A percentile compares a stretch with the other conserved stretches of the same genome.
phyloP scores from a whole-genome alignment of 768 basidiomycete species.

The Collybia mongolica region DNA sequence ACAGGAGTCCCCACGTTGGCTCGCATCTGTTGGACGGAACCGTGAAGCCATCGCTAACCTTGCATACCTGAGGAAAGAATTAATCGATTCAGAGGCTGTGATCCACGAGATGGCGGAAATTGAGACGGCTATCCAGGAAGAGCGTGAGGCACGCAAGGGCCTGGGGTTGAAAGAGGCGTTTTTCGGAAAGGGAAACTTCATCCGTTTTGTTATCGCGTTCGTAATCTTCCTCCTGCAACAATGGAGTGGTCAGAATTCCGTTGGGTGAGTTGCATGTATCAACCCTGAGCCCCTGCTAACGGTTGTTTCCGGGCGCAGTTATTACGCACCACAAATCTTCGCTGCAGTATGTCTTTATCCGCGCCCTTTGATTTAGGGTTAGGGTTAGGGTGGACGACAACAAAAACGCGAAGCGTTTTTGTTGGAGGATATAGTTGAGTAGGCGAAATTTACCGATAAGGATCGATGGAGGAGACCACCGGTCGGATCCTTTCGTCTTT shows the following conservation, averaged over 20 bases:
- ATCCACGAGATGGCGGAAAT: constrained; percentile 78
- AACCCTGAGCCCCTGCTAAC: too few species aligned
- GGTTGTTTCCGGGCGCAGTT: too few species aligned
- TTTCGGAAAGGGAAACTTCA: constrained; percentile 77
- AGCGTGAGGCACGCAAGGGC: constrained; percentile 60
- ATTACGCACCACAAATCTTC: too few species aligned
- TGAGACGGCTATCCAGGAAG: constrained; percentile 75
- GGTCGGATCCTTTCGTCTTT: too few species aligned
- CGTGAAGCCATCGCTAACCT: constrained; percentile 58
- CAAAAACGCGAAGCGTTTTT: too few species aligned
- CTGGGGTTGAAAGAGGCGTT: constrained; percentile 73
- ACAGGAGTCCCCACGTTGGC: constrained; percentile 77
- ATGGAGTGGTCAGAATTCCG: constrained; percentile 83
- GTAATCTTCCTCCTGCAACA: constrained; percentile 83
- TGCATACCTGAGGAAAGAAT: constrained; percentile 58
- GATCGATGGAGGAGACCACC: too few species aligned
- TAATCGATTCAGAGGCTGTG: constrained; percentile 40
- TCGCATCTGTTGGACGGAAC: constrained; percentile 59
- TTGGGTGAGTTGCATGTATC: constrained; percentile 36
- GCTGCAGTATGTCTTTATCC: too few species aligned
- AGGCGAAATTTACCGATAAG: too few species aligned
- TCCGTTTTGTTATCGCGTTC: constrained; percentile 85
- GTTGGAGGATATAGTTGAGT: too few species aligned
- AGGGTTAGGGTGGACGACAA: too few species aligned
- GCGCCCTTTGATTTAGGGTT: too few species aligned